Conservation (phyloP, 345 rosid species). For the Chamaenerion angustifolium region DNA sequence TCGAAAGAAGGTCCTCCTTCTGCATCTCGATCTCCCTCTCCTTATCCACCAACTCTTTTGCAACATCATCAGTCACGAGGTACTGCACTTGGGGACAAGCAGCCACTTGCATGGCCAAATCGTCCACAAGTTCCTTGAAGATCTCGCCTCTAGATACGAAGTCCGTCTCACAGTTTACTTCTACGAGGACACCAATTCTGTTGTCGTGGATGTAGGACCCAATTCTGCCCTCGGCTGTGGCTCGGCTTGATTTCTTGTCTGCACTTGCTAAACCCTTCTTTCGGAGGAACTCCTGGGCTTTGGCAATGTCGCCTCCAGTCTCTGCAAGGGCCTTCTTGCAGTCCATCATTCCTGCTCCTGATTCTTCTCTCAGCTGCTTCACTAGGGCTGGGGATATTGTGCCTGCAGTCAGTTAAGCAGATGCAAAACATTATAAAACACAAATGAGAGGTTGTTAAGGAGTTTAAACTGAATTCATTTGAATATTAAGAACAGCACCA, state of each 20-base stretch:
- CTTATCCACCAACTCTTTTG: constrained; percentile 65
- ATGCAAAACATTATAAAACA: neutral
- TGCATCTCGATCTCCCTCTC: constrained; percentile 90
- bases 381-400: constrained; percentile 72
- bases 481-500: no score
- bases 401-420: constrained; percentile 17
- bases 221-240: constrained; percentile 90
- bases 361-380: constrained; percentile 93
- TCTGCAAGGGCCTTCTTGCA: constrained; percentile 84
- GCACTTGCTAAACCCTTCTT: constrained; percentile 94
- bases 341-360: constrained; percentile 99
- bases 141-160: constrained; percentile 92
- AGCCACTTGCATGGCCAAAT: constrained; percentile 94
- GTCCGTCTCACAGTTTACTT: constrained; percentile 94
- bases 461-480: no score
- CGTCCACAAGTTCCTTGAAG: constrained; percentile 86
- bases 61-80: constrained; percentile 72
- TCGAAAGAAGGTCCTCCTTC: constrained; percentile 81
- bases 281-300: constrained; percentile 87
- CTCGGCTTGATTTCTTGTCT: constrained; percentile 82
- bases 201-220: constrained; percentile 90
- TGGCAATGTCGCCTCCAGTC: constrained; percentile 66
- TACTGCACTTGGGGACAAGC: constrained; percentile 87
- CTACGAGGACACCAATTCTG: constrained; percentile 86
- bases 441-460: no score